These are phyloP conservation scores for Sporothrix euskadiensis DNA, from an alignment of 2,329 filamentous ascomycete genomes.

Conservation along the genomic window DNA sequence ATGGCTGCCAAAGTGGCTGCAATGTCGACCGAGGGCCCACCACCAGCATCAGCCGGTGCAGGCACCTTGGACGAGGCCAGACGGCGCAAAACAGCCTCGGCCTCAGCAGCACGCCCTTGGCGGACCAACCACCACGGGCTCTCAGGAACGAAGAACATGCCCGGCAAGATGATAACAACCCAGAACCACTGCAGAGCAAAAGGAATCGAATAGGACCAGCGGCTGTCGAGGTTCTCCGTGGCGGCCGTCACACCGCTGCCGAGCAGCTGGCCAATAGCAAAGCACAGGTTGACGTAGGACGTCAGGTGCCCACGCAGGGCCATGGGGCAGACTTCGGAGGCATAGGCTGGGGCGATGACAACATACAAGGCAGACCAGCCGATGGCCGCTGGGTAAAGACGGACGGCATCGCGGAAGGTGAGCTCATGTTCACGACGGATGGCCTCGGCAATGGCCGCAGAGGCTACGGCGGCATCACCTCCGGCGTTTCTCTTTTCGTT, in stretches of 20 bases:
- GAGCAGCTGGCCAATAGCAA: conserved; percentile 62
- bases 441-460: conserved; percentile 1
- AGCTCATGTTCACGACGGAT: conserved; percentile 7
- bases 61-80: conserved; percentile 44
- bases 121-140: conserved; percentile 54
- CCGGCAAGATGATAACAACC: conserved; percentile 48
- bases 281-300: conserved; percentile 62
- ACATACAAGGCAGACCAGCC: conserved; percentile 45
- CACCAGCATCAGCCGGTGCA: not conserved
- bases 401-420: conserved; percentile 17
- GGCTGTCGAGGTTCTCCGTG: conserved; percentile 39
- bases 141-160: conserved; percentile 51
- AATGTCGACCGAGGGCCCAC: conserved; percentile 43
- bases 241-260: conserved; percentile 50
- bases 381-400: conserved; percentile 18
- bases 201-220: conserved; percentile 54
- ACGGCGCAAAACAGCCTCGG: conserved; percentile 43
- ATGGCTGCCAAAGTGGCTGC: conserved; percentile 56
- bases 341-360: conserved; percentile 60
- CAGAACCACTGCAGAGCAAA: conserved; percentile 55
- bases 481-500: not conserved
- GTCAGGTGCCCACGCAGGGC: conserved; percentile 59
- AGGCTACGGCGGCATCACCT: not conserved
- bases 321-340: conserved; percentile 61
- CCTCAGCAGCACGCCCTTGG: conserved; percentile 46